These are phyloP conservation scores for Colletotrichum siamense DNA, from an alignment of 2,329 filamentous ascomycete genomes.

Conservation along the genomic window DNA sequence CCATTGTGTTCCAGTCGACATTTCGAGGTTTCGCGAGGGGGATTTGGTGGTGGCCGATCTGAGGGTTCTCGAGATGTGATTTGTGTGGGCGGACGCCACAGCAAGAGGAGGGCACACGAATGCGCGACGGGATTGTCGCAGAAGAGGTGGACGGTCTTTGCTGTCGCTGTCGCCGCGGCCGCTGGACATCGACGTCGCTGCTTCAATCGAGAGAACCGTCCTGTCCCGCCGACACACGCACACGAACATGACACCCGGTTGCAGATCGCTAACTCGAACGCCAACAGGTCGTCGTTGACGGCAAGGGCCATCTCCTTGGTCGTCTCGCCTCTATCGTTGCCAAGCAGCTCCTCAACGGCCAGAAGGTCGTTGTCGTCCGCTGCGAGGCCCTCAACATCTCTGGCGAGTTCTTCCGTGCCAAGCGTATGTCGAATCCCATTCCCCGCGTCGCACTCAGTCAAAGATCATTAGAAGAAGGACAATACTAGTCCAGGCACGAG, in stretches of 20 bases:
- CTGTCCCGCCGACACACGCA: not conserved
- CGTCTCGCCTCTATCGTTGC: conserved; percentile 97
- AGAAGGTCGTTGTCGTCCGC: conserved; percentile 99
- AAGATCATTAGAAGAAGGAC: not conserved
- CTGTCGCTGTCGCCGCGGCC: not conserved
- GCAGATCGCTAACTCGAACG: conserved; percentile 33
- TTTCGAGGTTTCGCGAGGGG: not conserved
- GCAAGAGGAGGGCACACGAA: not conserved
- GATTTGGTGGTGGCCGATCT: not conserved
- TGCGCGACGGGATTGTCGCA: not conserved
- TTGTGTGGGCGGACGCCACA: not conserved
- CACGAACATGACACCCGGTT: not conserved
- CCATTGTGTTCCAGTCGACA: not conserved
- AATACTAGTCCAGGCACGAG: not conserved
- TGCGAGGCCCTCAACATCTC: conserved; percentile 99
- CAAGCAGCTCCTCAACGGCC: conserved; percentile 98
- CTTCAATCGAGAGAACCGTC: not conserved
- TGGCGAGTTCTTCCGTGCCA: conserved; percentile 99
- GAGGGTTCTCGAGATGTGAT: conserved; percentile 1
- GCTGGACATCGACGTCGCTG: not conserved
- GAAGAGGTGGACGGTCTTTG: not conserved
- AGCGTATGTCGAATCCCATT: conserved; percentile 78
- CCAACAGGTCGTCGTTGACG: conserved; percentile 93
- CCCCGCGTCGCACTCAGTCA: not conserved
- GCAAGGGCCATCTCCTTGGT: conserved; percentile 99